phyloP scores from a whole-genome alignment of 345 rosid genomes.

The Hirschfeldia incana region DNA sequence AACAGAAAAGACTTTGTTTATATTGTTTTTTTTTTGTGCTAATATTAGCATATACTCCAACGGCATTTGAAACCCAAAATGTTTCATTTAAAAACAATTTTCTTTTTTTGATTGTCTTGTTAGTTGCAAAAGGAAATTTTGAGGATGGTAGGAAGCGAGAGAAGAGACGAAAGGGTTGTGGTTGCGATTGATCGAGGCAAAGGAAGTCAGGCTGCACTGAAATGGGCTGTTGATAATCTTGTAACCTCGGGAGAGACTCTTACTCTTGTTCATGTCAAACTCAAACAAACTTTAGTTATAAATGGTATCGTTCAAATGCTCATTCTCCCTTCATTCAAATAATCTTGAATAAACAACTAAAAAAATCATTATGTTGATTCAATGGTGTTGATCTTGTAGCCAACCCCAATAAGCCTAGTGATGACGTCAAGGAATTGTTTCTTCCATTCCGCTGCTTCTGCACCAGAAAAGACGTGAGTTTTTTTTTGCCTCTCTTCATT shows the following conservation, averaged over 20 bases:
- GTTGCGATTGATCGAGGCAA: conserved; percentile 80
- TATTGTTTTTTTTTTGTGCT: conserved; percentile 10
- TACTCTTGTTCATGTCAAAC: conserved; percentile 66
- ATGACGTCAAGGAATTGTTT: conserved; percentile 54
- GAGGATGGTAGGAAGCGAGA: conserved; percentile 11
- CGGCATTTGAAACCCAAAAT: conserved; percentile 5
- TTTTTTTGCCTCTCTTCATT: neutral
- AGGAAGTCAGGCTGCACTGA: conserved; percentile 75
- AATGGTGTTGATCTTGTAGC: conserved; percentile 19
- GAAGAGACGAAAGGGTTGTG: conserved; percentile 43
- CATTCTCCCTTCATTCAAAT: neutral
- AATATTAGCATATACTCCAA: conserved; percentile 20
- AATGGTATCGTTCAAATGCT: conserved; percentile 12
- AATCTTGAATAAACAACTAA: neutral
- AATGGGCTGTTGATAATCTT: conserved; percentile 75
- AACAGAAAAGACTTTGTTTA: conserved; percentile 20
- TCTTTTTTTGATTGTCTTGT: neutral
- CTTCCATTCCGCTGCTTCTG: conserved; percentile 91
- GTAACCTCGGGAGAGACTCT: conserved; percentile 56
- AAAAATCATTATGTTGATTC: neutral
- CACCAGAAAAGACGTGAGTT: conserved; percentile 63
- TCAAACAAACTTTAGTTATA: conserved; percentile 33
- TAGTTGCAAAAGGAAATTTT: conserved; percentile 10
- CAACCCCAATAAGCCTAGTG: conserved; percentile 1
- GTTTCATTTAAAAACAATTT: conserved; percentile 14